These are phyloP conservation scores for Ailanthus altissimus DNA, from an alignment of 345 rosid species.

Conservation along the genomic window DNA sequence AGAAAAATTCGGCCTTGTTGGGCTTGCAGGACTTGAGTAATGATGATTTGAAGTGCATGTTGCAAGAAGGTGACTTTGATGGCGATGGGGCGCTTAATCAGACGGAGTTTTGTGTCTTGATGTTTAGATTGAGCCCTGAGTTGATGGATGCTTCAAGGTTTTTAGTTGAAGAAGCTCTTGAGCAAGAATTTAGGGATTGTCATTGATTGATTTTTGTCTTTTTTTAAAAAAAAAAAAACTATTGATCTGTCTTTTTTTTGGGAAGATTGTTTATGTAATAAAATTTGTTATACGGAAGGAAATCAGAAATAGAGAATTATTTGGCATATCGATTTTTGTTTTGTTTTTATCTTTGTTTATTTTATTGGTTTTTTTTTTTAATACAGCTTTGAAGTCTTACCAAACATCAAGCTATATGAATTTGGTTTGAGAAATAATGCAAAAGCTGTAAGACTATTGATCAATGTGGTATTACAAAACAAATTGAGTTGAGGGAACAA, in stretches of 20 bases:
- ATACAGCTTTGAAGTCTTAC: not conserved
- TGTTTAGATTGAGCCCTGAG: slow-evolving; percentile 84
- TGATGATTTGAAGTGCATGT: slow-evolving; percentile 66
- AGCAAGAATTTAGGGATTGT: slow-evolving; percentile 41
- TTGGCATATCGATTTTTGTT: not conserved
- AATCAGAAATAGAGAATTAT: slow-evolving; percentile 6
- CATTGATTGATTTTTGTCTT: not conserved
- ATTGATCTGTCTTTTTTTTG: not conserved
- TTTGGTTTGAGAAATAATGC: not conserved
- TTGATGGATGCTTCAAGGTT: slow-evolving; percentile 75
- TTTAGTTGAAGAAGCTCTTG: slow-evolving; percentile 63
- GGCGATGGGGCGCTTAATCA: slow-evolving; percentile 75
- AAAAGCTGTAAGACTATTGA: not conserved
- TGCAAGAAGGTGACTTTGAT: slow-evolving; percentile 75
- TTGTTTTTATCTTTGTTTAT: not conserved
- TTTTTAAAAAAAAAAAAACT: no score
- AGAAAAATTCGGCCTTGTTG: slow-evolving; percentile 54
- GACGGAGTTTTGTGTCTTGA: slow-evolving; percentile 94
- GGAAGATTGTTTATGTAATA: not conserved
- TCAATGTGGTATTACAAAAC: not conserved
- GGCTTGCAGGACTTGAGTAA: slow-evolving; percentile 75
- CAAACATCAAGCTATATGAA: not conserved
- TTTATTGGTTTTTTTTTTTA: not conserved
- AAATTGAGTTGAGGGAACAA: no score
- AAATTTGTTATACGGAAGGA: not conserved